These are phyloP conservation scores for Eimeria necatrix DNA, from an alignment of 169 alveolate genomes.

Conservation along the genomic window DNA sequence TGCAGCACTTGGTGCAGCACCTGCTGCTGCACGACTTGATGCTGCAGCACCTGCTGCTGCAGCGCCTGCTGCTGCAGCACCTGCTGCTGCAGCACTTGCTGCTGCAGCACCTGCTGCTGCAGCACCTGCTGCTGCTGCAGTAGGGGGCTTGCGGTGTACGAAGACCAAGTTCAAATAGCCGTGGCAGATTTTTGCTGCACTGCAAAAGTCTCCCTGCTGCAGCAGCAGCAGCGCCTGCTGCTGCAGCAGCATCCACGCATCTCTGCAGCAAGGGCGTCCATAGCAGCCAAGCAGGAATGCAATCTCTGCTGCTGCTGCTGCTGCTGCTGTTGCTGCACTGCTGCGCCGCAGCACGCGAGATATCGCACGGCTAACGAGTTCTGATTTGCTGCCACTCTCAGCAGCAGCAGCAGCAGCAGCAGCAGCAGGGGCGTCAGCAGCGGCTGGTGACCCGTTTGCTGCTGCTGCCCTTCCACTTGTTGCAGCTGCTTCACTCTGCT, in stretches of 20 bases:
- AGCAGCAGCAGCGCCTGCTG: constrained; percentile 51
- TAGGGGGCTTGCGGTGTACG: constrained; percentile 66
- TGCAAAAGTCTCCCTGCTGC: constrained; percentile 30
- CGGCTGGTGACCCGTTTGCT: not conserved
- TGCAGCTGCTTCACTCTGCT: constrained; percentile 10
- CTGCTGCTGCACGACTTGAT: not conserved
- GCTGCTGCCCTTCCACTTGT: not conserved
- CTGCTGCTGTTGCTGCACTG: not conserved
- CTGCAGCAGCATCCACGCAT: constrained; percentile 56
- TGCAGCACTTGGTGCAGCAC: not conserved
- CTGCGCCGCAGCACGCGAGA: constrained; percentile 39
- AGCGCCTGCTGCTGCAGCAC: not conserved
- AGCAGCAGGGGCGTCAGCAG: not conserved
- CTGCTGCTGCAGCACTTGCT: not conserved
- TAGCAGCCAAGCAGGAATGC: constrained; percentile 64
- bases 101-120: not conserved
- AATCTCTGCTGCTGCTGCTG: constrained; percentile 47
- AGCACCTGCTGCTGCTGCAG: constrained; percentile 20
- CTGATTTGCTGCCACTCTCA: not conserved
- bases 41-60: constrained; percentile 7
- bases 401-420: constrained; percentile 36
- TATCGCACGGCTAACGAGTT: not conserved
- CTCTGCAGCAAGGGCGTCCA: constrained; percentile 61
- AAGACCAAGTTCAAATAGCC: constrained; percentile 43
- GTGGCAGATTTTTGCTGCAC: constrained; percentile 57